These are phyloP conservation scores for Backusella macrospora DNA, from an alignment of 192 early-diverging fungal species.

Conservation along the genomic window DNA sequence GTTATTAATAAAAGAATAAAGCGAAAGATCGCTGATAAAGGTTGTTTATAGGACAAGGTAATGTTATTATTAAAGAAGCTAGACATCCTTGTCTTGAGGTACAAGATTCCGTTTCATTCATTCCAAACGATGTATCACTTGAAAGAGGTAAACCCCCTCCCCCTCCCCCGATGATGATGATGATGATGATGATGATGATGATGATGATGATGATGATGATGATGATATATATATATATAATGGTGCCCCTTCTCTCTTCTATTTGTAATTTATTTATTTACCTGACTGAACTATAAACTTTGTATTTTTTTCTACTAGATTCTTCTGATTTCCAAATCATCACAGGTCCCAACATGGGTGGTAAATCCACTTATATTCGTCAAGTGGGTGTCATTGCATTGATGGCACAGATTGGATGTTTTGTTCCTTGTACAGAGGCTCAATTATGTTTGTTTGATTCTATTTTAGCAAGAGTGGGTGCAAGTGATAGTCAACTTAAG, in stretches of 20 bases:
- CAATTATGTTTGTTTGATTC: conserved; percentile 80
- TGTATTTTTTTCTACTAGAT: conserved; percentile 37
- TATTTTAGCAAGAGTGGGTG: conserved; percentile 90
- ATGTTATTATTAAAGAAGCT: conserved; percentile 67
- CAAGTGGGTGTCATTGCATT: conserved; percentile 91
- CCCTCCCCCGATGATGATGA: too few relatives aligned
- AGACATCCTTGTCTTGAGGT: conserved; percentile 95
- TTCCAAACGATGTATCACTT: conserved; percentile 90
- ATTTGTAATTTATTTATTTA: too few relatives aligned
- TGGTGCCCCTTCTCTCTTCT: too few relatives aligned
- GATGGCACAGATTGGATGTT: conserved; percentile 95
- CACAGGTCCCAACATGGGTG: conserved; percentile 98
- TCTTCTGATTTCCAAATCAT: conserved; percentile 84
- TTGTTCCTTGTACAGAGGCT: conserved; percentile 87
- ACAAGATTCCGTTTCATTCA: conserved; percentile 90
- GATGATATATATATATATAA: too few relatives aligned
- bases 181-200: too few relatives aligned
- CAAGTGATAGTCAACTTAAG: conserved; percentile 90
- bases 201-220: too few relatives aligned
- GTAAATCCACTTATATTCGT: conserved; percentile 96
- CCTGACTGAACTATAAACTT: too few relatives aligned
- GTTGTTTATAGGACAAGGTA: conserved; percentile 55
- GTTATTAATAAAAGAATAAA: background rate
- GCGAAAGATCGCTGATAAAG: background rate
- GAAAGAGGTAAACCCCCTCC: conserved; percentile 47